Base-by-base conservation (phyloP, 2,329 filamentous ascomycete genomes). In the Paecilomyces variotii region DNA sequence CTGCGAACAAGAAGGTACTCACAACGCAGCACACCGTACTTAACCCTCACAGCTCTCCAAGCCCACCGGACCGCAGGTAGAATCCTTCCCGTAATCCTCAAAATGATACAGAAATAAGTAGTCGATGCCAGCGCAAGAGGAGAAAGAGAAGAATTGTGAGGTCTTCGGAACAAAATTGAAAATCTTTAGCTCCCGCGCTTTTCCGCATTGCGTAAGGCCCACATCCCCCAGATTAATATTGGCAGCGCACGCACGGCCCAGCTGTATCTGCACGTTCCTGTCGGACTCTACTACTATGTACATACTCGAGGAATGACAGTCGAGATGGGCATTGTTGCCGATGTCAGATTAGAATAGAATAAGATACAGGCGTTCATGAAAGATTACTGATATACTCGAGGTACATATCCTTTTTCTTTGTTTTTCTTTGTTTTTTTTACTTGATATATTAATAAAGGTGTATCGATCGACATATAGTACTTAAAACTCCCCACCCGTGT, bases 171-270 rank as follows among this genome's bases (percentile, higher is more conserved):
- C 62, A 67, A 67, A 66, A 64, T 63, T 62, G 65, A 64, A 67
- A 69, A 65, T 61, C 57, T 67, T 70, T 70, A 72, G 64, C 70
- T 73, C 66, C 72, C 72, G 71, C 63, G 60, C 70, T 67, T 69
- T 74, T 67, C 73, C 72, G 70, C 63, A 71, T 72, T 70, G 68
- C 70, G 70, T 72, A 73, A 72, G 68, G 72, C 64, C 56, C 57
- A 19, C 39, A n/a, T 45, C 57, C 54, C 57, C 55, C 65, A 57
- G 62, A 66, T 65, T 19, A 19, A 19, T 19, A 19, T 19, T 67
- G 58, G 62, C 60, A 61, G 54, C 52, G 55, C 57, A 35, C 45
- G 51, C 45, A 61, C 57, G 56, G 63, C 61, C 65, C 60, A 57
- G 34, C 14, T 7, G 39, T 34, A 10, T 45, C 39, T 45, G 39